Evolutionary conservation across 768 basidiomycete genomes (phyloP).

Genomic region (Scleroderma bovista): DNA sequence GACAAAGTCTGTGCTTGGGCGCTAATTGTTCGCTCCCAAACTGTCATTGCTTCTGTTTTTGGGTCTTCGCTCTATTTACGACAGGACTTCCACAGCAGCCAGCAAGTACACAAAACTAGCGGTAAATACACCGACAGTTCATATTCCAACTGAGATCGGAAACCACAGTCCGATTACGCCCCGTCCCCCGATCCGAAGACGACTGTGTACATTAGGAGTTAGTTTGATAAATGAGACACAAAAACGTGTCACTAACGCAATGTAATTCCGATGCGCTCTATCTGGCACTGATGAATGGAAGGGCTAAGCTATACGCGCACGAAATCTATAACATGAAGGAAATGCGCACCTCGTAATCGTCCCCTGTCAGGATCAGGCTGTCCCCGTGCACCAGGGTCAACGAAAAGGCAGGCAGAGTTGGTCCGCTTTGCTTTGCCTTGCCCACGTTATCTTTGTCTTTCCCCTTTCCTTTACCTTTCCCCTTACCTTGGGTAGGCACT

Average conservation of each 20-base stretch:
- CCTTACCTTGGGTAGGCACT: not conserved
- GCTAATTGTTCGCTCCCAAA: slow-evolving; percentile 11
- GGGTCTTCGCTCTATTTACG: too few species aligned
- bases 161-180: slow-evolving; percentile 1
- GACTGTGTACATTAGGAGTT: slow-evolving; percentile 12
- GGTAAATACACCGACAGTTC: slow-evolving; percentile 4
- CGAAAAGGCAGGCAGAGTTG: slow-evolving; percentile 14
- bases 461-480: slow-evolving; percentile 12
- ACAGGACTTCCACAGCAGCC: too few species aligned
- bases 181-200: slow-evolving; percentile 20
- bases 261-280: slow-evolving; percentile 26
- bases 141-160: not conserved
- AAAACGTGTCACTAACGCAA: slow-evolving; percentile 16
- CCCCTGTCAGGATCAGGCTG: slow-evolving; percentile 31
- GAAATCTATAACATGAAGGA: not conserved
- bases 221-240: slow-evolving; percentile 7
- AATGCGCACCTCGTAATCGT: slow-evolving; percentile 37
- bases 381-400: slow-evolving; percentile 38
- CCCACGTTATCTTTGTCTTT: slow-evolving; percentile 11
- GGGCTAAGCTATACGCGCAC: slow-evolving; percentile 1
- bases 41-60: too few species aligned
- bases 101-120: slow-evolving; percentile 1
- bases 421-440: slow-evolving; percentile 14
- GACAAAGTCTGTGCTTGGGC: slow-evolving; percentile 7
- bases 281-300: slow-evolving; percentile 15